phyloP scores from a whole-genome alignment of 805 yeast species.

The Maudiozyma barnettii region DNA sequence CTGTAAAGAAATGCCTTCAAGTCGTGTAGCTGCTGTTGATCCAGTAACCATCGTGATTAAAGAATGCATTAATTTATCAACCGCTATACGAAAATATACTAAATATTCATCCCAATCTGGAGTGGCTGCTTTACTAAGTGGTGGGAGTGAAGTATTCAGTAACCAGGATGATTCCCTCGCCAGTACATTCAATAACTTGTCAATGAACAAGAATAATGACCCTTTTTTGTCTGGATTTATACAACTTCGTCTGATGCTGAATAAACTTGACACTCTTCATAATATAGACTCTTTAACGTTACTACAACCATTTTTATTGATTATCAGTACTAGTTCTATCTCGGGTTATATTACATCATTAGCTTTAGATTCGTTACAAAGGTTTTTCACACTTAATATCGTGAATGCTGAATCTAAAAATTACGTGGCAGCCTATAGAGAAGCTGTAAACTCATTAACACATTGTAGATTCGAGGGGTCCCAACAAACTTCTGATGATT shows the following conservation, averaged over 20 bases:
- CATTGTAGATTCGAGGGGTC: slow-evolving; percentile 95
- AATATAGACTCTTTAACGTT: slow-evolving; percentile 64
- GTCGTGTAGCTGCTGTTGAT: slow-evolving; percentile 40
- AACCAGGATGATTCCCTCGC: slow-evolving; percentile 34
- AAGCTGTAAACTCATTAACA: slow-evolving; percentile 51
- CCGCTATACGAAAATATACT: slow-evolving; percentile 83
- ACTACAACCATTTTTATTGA: slow-evolving; percentile 76
- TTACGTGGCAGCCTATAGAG: slow-evolving; percentile 48
- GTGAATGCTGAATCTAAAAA: slow-evolving; percentile 48
- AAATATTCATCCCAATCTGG: slow-evolving; percentile 56
- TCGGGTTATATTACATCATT: slow-evolving; percentile 78
- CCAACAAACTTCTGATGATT: slow-evolving; percentile 86
- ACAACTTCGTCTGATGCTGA: slow-evolving; percentile 63
- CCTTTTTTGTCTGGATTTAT: slow-evolving; percentile 73
- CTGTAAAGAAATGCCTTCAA: neutral
- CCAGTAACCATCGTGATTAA: slow-evolving; percentile 75
- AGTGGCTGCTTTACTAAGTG: slow-evolving; percentile 77
- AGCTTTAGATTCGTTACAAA: slow-evolving; percentile 67
- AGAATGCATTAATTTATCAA: slow-evolving; percentile 77
- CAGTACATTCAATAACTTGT: slow-evolving; percentile 26
- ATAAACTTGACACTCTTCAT: slow-evolving; percentile 42
- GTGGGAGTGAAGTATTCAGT: slow-evolving; percentile 44
- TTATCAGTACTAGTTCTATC: slow-evolving; percentile 74
- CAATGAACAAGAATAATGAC: slow-evolving; percentile 29
- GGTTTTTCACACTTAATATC: slow-evolving; percentile 61